Base-by-base conservation (phyloP, 2,329 filamentous ascomycete genomes). In the Cladophialophora psammophila region DNA sequence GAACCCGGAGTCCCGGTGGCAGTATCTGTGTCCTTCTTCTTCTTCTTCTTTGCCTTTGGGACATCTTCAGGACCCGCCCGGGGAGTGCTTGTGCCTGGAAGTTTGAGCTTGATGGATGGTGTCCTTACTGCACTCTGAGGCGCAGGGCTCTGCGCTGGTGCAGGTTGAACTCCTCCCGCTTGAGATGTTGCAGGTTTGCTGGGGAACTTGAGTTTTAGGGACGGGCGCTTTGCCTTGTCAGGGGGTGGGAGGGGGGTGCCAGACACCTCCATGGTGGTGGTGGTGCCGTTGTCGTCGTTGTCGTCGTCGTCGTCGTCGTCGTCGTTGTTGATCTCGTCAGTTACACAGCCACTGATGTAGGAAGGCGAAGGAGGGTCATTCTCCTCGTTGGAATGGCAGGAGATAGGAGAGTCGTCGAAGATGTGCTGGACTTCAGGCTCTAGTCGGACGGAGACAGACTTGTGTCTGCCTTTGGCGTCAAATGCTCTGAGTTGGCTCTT, bases 201-300 rank as follows among this genome's bases (percentile, higher is more conserved):
- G 31, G 67, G 64, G 35, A 75, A 68, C 52, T 74, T 75, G 59
- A 76, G 67, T 66, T 74, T 76, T 12, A 76, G 64, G 20, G 70
- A 63, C 5, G 73, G 72, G 26, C 73, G 72, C 60, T 66, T 64
- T 38, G 64, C 57, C 36, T 65, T 60, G 12, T 50, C 40, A 40
- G 59, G 20, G 31, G 59, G n/a, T 26, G 59, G 18, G 26, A 50
- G 18, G 15, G 66, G 35, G 40, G 60, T 8, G 35, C 66, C 66
- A 7, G 66, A 62, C 68, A 70, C 68, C 10, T 63, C 45, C 64
- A 35, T 6, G 42, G 54, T 60, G 60, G 4, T 32, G 35, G 40
- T 20, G 38, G 18, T n/a, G 50, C 58, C 34, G 60, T 13, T 31
- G 26, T 52, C 48, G 50, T 50, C 34, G 12, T 40, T 12, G 60